Evolutionary conservation across 2,329 filamentous ascomycete genomes (phyloP).

Genomic region (Cryphonectria naterciae): DNA sequence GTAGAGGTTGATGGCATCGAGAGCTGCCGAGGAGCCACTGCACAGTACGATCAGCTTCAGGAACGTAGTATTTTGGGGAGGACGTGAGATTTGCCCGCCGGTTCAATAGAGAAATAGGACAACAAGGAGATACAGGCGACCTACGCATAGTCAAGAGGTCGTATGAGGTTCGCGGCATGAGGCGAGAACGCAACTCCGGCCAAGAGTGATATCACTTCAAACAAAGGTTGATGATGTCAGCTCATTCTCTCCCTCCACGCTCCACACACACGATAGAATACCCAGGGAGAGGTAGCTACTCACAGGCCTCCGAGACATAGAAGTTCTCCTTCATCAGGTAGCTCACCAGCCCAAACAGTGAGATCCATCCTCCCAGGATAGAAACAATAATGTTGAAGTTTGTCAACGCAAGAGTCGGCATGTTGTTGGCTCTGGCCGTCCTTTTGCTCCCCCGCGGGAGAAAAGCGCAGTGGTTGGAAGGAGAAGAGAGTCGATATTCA

Average conservation of each 20-base stretch:
- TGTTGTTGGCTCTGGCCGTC: conserved; percentile 33
- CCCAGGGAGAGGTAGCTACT: conserved; percentile 41
- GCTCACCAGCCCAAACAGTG: conserved; percentile 86
- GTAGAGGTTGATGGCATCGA: conserved; percentile 77
- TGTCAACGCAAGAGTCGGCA: conserved; percentile 50
- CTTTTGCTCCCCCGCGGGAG: neutral
- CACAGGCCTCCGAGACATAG: conserved; percentile 88
- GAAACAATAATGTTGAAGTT: conserved; percentile 87
- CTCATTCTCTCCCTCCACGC: neutral
- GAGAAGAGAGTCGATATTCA: too few relatives aligned
- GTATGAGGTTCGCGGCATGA: conserved; percentile 74
- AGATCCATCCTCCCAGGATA: conserved; percentile 83
- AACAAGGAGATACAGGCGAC: neutral
- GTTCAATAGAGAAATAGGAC: neutral
- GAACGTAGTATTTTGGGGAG: neutral
- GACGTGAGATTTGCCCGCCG: neutral
- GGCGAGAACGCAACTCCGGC: conserved; percentile 81
- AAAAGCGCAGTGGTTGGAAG: neutral
- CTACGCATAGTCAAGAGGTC: conserved; percentile 73
- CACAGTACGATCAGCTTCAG: too few relatives aligned
- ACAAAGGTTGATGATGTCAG: neutral
- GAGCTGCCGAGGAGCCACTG: conserved; percentile 53
- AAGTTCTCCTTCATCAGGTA: conserved; percentile 88
- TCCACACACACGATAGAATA: neutral
- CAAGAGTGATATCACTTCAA: conserved; percentile 77